These are phyloP conservation scores for Podaxis sp. DNA, from an alignment of 768 basidiomycete species.

Conservation along the genomic window DNA sequence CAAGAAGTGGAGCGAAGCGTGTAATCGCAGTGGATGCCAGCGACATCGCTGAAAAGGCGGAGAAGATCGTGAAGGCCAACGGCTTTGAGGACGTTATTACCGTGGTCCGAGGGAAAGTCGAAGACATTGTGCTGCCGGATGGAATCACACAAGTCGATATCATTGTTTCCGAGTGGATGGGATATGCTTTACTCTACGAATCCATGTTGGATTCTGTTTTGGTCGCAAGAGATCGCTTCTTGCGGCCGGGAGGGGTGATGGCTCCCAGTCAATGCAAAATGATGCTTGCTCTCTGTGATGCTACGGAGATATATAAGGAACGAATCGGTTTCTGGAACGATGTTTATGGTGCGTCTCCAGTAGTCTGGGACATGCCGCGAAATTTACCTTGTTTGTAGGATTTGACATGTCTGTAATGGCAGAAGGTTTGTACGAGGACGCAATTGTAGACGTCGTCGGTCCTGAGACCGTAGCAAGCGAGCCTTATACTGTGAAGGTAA, in stretches of 20 bases:
- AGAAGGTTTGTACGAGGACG: conserved; percentile 69
- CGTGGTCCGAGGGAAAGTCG: conserved; percentile 88
- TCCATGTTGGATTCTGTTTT: conserved; percentile 97
- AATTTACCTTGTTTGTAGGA: conserved; percentile 39
- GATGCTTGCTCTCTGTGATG: conserved; percentile 80
- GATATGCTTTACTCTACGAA: conserved; percentile 87
- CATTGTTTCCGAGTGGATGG: conserved; percentile 99
- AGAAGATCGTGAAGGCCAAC: conserved; percentile 75
- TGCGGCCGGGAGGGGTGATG: conserved; percentile 76
- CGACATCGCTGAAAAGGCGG: conserved; percentile 72
- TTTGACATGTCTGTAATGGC: conserved; percentile 88
- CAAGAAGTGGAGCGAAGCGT: conserved; percentile 81
- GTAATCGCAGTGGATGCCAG: conserved; percentile 94
- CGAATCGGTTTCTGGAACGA: conserved; percentile 86
- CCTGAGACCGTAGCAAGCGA: conserved; percentile 61
- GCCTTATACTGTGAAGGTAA: conserved; percentile 64
- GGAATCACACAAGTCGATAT: conserved; percentile 79
- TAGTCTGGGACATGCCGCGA: background rate
- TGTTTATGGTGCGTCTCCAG: conserved; percentile 65
- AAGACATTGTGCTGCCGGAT: conserved; percentile 77
- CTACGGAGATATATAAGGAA: conserved; percentile 70
- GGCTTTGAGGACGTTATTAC: conserved; percentile 70
- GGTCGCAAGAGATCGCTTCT: conserved; percentile 80
- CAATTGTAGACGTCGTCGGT: conserved; percentile 76
- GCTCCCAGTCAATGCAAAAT: conserved; percentile 88